Evolutionary conservation across 306 rosid species (phyloP).

Genomic region (Malus asiatica): DNA sequence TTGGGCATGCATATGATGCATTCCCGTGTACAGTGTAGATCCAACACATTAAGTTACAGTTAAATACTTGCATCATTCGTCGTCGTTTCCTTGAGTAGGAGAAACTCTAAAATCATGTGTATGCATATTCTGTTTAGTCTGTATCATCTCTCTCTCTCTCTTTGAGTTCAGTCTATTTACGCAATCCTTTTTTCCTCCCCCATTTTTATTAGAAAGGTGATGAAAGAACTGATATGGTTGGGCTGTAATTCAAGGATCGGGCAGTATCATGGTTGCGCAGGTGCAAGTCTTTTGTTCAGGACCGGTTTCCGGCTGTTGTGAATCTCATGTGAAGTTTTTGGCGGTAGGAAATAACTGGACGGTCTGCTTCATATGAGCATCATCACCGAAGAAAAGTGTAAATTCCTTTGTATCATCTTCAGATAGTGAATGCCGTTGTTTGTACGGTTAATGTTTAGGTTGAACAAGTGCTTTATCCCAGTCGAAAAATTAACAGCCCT

Average conservation of each 20-base stretch:
- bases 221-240: background rate
- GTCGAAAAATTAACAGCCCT: background rate
- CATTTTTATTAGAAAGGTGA: background rate
- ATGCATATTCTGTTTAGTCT: background rate
- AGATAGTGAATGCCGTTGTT: background rate
- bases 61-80: background rate
- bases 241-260: background rate
- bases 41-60: background rate
- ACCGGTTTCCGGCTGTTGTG: background rate
- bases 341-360: background rate
- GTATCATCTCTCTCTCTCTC: no score
- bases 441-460: background rate
- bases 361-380: background rate
- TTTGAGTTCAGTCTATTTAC: background rate
- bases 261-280: background rate
- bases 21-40: background rate
- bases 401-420: background rate
- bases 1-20: background rate
- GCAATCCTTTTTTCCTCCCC: background rate
- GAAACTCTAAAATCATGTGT: no score
- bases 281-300: background rate
- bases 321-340: background rate
- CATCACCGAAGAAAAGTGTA: background rate
- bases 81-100: background rate
- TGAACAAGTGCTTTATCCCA: background rate